Conservation (phyloP, 2,329 filamentous ascomycete species). For the Pseudogymnoascus sp. region DNA sequence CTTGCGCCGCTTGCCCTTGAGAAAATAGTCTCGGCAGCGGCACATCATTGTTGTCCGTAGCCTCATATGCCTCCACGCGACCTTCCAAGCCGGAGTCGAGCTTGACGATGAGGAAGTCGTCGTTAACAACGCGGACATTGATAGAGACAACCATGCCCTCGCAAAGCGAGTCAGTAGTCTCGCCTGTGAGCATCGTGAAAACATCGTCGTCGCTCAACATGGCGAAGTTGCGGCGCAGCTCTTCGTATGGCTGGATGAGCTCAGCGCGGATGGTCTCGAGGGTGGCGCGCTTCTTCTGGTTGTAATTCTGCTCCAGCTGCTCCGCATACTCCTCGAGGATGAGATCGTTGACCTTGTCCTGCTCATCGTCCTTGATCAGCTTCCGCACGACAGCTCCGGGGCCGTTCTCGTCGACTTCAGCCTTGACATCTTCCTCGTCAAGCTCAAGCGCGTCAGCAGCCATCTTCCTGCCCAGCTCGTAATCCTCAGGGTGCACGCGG, state of each 20-base stretch:
- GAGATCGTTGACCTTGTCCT: slow-evolving; percentile 91
- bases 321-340: slow-evolving; percentile 96
- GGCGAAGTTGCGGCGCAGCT: slow-evolving; percentile 74
- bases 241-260: slow-evolving; percentile 86
- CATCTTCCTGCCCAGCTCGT: slow-evolving; percentile 97
- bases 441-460: slow-evolving; percentile 92
- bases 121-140: slow-evolving; percentile 77
- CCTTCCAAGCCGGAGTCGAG: slow-evolving; percentile 93
- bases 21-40: slow-evolving; percentile 67
- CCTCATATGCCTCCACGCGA: slow-evolving; percentile 72
- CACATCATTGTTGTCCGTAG: slow-evolving; percentile 59
- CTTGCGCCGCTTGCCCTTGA: slow-evolving; percentile 75
- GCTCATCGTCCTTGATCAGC: slow-evolving; percentile 87
- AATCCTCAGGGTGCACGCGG: slow-evolving; percentile 95
- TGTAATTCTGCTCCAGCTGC: slow-evolving; percentile 86
- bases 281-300: slow-evolving; percentile 89
- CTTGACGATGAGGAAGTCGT: slow-evolving; percentile 87
- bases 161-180: slow-evolving; percentile 73
- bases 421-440: slow-evolving; percentile 96
- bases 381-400: slow-evolving; percentile 85
- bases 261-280: slow-evolving; percentile 94
- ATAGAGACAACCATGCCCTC: slow-evolving; percentile 92
- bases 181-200: slow-evolving; percentile 94
- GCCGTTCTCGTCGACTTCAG: slow-evolving; percentile 83
- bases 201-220: slow-evolving; percentile 65